Evolutionary conservation across 768 basidiomycete species (phyloP), one percentile per base, ranked within the genome.

Genomic region (Amanita thiersii): DNA sequence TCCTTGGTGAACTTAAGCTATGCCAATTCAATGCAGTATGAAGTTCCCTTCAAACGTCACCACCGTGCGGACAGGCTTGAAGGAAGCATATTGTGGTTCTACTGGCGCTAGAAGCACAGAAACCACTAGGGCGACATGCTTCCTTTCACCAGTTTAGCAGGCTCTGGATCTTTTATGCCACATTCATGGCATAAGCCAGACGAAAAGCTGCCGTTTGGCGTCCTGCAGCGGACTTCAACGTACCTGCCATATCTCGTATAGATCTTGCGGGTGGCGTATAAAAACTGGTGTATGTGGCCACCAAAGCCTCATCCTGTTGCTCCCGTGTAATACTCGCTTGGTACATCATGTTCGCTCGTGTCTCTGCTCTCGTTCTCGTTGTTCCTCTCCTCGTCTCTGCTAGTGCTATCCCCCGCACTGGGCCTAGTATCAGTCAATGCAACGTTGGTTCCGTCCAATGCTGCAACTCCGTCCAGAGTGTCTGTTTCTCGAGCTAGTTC

Each of bases 341-440:
- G n/a, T n/a, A 25, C 37, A 52, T 12, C 3, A 56, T 56, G 55
- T 49, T 54, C 37, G 33, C 51, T 46, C 52, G 49, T 29, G 38
- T 47, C 39, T 50, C 47, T 45, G 40, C 38, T 38, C 17, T 50
- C 14, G 24, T 55, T 39, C 32, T 52, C 39, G 52, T 47, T 45
- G 47, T 56, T 12, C 50, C 54, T 21, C 32, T 53, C 36, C 46
- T 57, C 17, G 50, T 40, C 14, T 36, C 39, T 15, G 52, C 54
- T 12, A 47, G 47, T 25, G 52, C 45, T 24, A 33, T 52, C 18
- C 47, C 50, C 12, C 52, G 49, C 25, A 44, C 35, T 36, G 43
- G 36, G 8, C 18, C 20, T 1, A 20, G 38, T 29, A 32, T 23
- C 31, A 46, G 43, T 44, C 45, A 49, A 20, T 54, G 55, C 49